Evolutionary conservation across 352 stramenopile genomes (phyloP), one percentile per base, ranked within the genome.

Genomic region (Detonula confervacea): DNA sequence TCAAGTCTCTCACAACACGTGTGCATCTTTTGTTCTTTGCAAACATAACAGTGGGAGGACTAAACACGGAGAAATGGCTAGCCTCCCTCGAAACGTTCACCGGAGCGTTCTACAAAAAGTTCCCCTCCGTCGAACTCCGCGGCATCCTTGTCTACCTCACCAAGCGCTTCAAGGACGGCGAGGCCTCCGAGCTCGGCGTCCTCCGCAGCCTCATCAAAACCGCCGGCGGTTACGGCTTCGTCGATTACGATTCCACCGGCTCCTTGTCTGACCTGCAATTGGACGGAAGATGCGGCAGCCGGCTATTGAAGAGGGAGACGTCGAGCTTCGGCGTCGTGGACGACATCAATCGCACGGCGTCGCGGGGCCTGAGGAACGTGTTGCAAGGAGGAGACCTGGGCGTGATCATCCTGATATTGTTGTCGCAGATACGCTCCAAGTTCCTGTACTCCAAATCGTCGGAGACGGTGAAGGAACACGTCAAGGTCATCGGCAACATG

Each of bases 51-150:
- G 86, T 87, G 49, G 85, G 88, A 68, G 89, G 89, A 35, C 96
- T 97, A 0, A 96, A 98, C 59, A 95, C 97, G 30, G 97, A 95
- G 29, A 90, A 97, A 27, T 98, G 96, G 95, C 79, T 98, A n/a
- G 86, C 95, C 44, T 98, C 95, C 8, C 89, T 98, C 1, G 95
- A 97, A 33, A 96, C 93, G 62, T 98, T 98, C 77, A 95, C 91
- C 0, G 96, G 96, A 8, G 96, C 93, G 67, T 98, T 98, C 54
- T 98, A 98, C 78, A 95, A 95, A 66, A 95, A 93, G 56, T 97
- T 96, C 84, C 96, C 96, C 3, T 95, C 91, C 55, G 95, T 98
- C 11, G 96, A 98, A 83, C 85, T 98, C 18, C 85, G 90, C 0
- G 95, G 95, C 0, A 86, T 98, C 25, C 74, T 98, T 4, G 88